Evolutionary conservation across 257 asterid genomes (phyloP), one percentile per base, ranked within the genome.

Genomic region (Solanum chilense): DNA sequence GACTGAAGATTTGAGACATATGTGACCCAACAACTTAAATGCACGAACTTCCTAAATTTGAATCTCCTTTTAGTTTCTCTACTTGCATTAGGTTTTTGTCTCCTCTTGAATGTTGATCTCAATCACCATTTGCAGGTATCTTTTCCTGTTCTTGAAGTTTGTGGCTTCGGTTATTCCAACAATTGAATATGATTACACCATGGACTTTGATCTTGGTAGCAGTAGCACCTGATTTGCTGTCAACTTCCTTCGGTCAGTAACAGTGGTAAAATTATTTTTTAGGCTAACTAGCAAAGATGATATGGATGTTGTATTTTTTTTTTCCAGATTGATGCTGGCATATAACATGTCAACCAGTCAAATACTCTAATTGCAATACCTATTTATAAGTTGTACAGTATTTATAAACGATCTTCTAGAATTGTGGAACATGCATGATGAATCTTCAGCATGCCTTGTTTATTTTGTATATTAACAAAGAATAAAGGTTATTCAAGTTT

Each of bases 121-220:
- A 56, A 77, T 45, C 31, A 66, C 60, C 80, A 23, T 88, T 83
- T 89, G 87, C 91, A 90, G 94, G 93, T 92, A 91, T 83, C 92
- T 92, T 21, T 92, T 92, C 88, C 69, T 92, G 33, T 92, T 92
- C 90, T 88, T 91, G 87, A 92, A 92, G 87, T 92, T 92, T 88
- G 88, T 92, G 89, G 94, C 94, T 16, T 96, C 99, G 23, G 98
- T 95, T 60, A 96, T 96, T 87, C 99, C 99, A 76, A 96, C 99
- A 68, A 96, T 96, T 74, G 99, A 96, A 89, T 96, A 96, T 85
- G 99, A 96, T 90, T 93, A 96, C 90, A 96, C 99, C 42, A 93
- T 96, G 98, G 99, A 95, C 96, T 96, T 96, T 84, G 98, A 96
- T 90, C 93, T 95, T 80, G 98, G 99, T 74, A 93, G 99, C 94